Evolutionary conservation across 2,329 filamentous ascomycete genomes (phyloP), one percentile per base, ranked within the genome.

Genomic region (Phoma sp.): DNA sequence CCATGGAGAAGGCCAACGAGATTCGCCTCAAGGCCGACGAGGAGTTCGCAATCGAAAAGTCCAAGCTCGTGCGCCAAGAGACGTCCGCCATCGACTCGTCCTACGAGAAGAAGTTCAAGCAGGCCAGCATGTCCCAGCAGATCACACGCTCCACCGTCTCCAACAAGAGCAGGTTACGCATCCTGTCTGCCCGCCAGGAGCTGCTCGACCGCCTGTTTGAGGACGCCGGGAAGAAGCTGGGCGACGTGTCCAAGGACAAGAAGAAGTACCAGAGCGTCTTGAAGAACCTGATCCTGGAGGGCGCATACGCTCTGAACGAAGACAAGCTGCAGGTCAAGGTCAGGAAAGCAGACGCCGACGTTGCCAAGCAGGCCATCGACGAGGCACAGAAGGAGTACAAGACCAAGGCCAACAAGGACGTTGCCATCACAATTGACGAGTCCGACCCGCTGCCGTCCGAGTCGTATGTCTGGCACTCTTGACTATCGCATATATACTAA

Each of bases 101-200:
- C 68, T 99, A 97, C 85, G 91, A 93, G 81, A 98, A 96, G 87
- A 98, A 98, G 83, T 96, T 96, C 87, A 99, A 97, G 84, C 91
- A 96, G 80, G 93, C 95, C 70, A 86, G 90, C 82, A 96, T 98
- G 91, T 93, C 92, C 60, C 95, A 98, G 84, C 95, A 99, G 82
- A 98, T 98, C 81, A 96, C 93, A 62, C 91, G 91, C 74, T 98
- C 93, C 61, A 98, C 93, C 59, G 88, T 97, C 60, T 86, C 93
- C 80, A 99, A 99, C 84, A 96, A 96, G 84, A 95, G 91, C 53
- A 87, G 95, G 57, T 87, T 99, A 77, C 89, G 89, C 75, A 89
- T 99, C 50, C 87, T 99, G 54, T 85, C 84, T 60, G 90, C 92
- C 54, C 86, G 93, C 69, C 95, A 99, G 83, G 89, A 93, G 78